These are phyloP conservation scores for Verticillium tricorpus DNA, from an alignment of 2,329 filamentous ascomycete genomes.

Conservation along the genomic window DNA sequence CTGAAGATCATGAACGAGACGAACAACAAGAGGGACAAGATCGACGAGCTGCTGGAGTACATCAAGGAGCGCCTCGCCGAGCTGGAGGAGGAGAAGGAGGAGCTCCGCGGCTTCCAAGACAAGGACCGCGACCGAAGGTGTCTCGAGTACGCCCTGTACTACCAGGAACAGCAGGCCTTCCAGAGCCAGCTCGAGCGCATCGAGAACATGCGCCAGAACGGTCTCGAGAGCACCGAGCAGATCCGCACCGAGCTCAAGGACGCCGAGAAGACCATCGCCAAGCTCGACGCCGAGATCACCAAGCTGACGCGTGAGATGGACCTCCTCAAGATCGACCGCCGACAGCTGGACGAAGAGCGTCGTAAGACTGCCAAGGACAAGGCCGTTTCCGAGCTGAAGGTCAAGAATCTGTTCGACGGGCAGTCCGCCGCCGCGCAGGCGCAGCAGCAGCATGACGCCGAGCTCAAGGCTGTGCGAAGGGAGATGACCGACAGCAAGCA, in stretches of 20 bases:
- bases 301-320: conserved; percentile 79
- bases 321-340: conserved; percentile 76
- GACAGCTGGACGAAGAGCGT: conserved; percentile 84
- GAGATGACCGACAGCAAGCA: conserved; percentile 73
- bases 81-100: conserved; percentile 95
- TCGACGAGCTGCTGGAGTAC: conserved; percentile 85
- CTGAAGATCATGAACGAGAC: conserved; percentile 97
- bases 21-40: conserved; percentile 89
- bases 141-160: conserved; percentile 90
- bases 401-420: conserved; percentile 78
- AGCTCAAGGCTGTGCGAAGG: conserved; percentile 66
- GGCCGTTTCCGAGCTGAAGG: conserved; percentile 81
- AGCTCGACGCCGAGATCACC: conserved; percentile 74
- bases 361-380: conserved; percentile 73
- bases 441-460: conserved; percentile 64
- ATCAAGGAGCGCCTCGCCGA: conserved; percentile 87
- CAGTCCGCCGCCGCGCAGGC: conserved; percentile 73
- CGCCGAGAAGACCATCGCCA: conserved; percentile 73
- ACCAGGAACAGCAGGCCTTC: conserved; percentile 80
- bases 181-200: conserved; percentile 74
- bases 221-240: conserved; percentile 78
- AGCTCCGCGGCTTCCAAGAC: conserved; percentile 88
- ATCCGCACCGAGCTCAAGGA: conserved; percentile 72
- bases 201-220: conserved; percentile 74
- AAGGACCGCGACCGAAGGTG: conserved; percentile 90